Evolutionary conservation across 208 protist genomes (phyloP).

Genomic region (Leishmania arabica): DNA sequence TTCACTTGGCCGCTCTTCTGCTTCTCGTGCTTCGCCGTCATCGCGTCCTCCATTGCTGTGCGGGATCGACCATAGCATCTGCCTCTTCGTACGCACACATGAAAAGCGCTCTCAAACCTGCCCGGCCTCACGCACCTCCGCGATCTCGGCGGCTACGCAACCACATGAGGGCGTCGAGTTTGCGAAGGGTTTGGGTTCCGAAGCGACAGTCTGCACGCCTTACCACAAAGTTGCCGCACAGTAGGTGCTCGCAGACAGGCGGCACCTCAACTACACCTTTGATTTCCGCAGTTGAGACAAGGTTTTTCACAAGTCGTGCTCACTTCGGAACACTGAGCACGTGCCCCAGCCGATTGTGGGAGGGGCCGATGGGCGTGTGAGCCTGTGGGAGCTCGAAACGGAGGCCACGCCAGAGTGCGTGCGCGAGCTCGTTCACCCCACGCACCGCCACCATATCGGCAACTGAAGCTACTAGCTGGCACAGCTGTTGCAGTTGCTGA

Average conservation of each 20-base stretch:
- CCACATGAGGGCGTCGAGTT: constrained; percentile 10
- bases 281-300: constrained; percentile 41
- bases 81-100: not conserved
- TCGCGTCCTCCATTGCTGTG: not conserved
- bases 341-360: constrained; percentile 23
- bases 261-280: constrained; percentile 33
- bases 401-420: constrained; percentile 7
- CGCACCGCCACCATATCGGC: constrained; percentile 31
- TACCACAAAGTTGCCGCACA: constrained; percentile 8
- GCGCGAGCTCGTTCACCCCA: constrained; percentile 12
- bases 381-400: constrained; percentile 9
- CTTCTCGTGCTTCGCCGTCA: not conserved
- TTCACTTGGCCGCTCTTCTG: not conserved
- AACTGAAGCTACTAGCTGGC: constrained; percentile 24
- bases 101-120: constrained; percentile 12
- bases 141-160: constrained; percentile 50
- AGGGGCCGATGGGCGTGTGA: constrained; percentile 11
- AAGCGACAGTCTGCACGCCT: constrained; percentile 35
- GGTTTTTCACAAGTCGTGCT: constrained; percentile 28
- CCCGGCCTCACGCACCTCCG: constrained; percentile 34
- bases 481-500: constrained; percentile 30
- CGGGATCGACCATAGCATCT: too few species aligned
- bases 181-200: constrained; percentile 32
- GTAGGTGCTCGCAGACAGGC: constrained; percentile 10
- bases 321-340: constrained; percentile 26